Base-by-base conservation (phyloP, 2,329 filamentous ascomycete genomes). In the Akanthomyces uredinophilus region DNA sequence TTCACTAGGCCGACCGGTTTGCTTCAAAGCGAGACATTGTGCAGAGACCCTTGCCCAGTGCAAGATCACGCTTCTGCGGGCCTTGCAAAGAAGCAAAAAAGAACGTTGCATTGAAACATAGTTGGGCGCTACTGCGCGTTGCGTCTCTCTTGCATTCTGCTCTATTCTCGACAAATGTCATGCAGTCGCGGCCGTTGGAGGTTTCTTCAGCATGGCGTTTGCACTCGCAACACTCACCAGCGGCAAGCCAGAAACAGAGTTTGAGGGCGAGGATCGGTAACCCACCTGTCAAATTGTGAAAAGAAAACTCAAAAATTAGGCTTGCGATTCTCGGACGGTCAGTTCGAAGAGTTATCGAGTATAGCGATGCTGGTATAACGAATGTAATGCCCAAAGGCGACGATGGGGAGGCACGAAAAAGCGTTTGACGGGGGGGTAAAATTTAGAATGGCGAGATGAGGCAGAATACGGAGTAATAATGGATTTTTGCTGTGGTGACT, bases 231-330 rank as follows among this genome's bases (percentile, higher is more conserved):
- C 49, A 29, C 11, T 20, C 39, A 39, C 49, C 20, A 39, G 37
- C 11, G 37, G 37, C 49, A n/a, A 8, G 29, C 13, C 13, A 22
- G 20, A 29, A 59, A 60, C 50, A 53, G 58, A 60, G 32, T 50
- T 50, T 51, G 22, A 43, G 24, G 41, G 47, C 22, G 16, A 27
- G 14, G 41, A 2, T 41, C 24, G 39, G 39, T 14, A 50, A 60
- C 58, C 58, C 58, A 60, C 58, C 58, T 60, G 49, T 54, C 58
- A 54, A 60, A 60, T 22, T 27, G 39, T 47, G 39, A 44, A 60
- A 41, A 32, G 20, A 16, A 14, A 24, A 24, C 27, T 24, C 44
- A 27, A 60, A 24, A 41, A 46, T 20, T 14, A 16, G 27, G 14
- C 16, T 27, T 3, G 47, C 16, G 4, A 20, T 27, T 20, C 27